phyloP scores from a whole-genome alignment of 2,329 filamentous ascomycete species.

The Blastomyces emzantsi region DNA sequence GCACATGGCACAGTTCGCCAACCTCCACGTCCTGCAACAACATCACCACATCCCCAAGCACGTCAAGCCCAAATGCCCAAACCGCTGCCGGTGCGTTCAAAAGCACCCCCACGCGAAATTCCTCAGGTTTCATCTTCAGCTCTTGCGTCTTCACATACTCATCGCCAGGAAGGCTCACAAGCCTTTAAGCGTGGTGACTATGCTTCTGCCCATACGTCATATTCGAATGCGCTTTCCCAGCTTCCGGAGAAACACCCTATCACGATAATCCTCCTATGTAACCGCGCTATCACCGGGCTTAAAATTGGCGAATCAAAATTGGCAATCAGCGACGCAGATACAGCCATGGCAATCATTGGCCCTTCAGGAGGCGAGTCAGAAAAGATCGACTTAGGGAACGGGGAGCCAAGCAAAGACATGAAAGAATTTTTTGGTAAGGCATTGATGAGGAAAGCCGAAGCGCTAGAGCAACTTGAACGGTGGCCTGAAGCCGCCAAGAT shows the following conservation, averaged over 20 bases:
- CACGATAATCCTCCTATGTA: slow-evolving; percentile 79
- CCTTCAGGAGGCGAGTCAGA: slow-evolving; percentile 69
- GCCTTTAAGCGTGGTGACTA: slow-evolving; percentile 95
- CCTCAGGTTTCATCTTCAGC: slow-evolving; percentile 61
- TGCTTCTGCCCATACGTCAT: slow-evolving; percentile 72
- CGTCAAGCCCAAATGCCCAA: slow-evolving; percentile 36
- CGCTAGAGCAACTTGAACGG: slow-evolving; percentile 87
- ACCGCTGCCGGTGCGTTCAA: slow-evolving; percentile 39
- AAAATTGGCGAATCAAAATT: slow-evolving; percentile 89
- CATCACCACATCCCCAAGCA: slow-evolving; percentile 32
- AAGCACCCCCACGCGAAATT: slow-evolving; percentile 41
- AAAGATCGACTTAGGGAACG: slow-evolving; percentile 58
- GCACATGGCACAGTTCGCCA: slow-evolving; percentile 26
- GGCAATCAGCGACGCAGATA: slow-evolving; percentile 75
- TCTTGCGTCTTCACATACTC: slow-evolving; percentile 64
- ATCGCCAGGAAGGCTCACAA: slow-evolving; percentile 70
- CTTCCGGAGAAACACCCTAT: slow-evolving; percentile 74
- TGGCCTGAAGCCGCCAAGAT: slow-evolving; percentile 74
- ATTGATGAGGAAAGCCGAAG: slow-evolving; percentile 88
- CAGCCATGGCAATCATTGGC: slow-evolving; percentile 71
- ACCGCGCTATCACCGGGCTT: slow-evolving; percentile 78
- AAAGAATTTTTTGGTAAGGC: slow-evolving; percentile 90
- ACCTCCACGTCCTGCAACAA: slow-evolving; percentile 27
- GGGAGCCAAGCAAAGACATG: slow-evolving; percentile 71
- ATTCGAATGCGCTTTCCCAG: slow-evolving; percentile 64